Evolutionary conservation across 2,329 filamentous ascomycete genomes (phyloP).

Genomic region (Lasiodiplodia sp.): DNA sequence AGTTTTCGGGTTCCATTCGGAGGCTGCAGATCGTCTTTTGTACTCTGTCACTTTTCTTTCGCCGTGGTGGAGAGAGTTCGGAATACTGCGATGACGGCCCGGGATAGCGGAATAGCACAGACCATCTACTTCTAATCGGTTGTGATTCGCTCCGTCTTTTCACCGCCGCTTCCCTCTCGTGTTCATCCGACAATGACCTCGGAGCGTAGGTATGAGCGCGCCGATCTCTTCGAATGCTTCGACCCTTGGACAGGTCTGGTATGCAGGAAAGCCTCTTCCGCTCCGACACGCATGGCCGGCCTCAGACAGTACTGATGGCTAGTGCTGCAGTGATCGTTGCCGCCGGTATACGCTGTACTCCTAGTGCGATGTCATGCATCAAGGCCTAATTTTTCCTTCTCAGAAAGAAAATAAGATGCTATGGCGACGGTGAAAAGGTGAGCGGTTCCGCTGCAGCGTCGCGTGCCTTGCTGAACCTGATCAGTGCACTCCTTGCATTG

Average conservation of each 20-base stretch:
- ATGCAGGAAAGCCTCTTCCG: neutral
- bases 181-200: neutral
- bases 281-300: too few species aligned
- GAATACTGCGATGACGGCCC: neutral
- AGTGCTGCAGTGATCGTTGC: slow-evolving; percentile 3
- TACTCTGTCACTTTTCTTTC: neutral
- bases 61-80: neutral
- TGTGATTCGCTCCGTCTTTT: neutral
- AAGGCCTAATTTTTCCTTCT: neutral
- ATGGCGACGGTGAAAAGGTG: slow-evolving; percentile 1
- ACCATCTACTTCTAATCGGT: too few species aligned
- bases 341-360: neutral
- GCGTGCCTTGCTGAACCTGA: neutral
- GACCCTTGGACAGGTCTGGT: slow-evolving; percentile 1
- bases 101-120: slow-evolving; percentile 1
- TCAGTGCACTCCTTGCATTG: slow-evolving; percentile 6
- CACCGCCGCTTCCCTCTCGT: neutral
- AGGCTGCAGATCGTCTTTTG: neutral
- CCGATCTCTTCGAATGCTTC: neutral
- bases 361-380: neutral
- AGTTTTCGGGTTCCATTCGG: neutral
- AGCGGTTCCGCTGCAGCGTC: neutral
- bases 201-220: neutral
- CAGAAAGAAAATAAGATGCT: slow-evolving; percentile 3
- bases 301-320: neutral